Evolutionary conservation across 306 rosid species (phyloP).

Genomic region (Vigna angularis): DNA sequence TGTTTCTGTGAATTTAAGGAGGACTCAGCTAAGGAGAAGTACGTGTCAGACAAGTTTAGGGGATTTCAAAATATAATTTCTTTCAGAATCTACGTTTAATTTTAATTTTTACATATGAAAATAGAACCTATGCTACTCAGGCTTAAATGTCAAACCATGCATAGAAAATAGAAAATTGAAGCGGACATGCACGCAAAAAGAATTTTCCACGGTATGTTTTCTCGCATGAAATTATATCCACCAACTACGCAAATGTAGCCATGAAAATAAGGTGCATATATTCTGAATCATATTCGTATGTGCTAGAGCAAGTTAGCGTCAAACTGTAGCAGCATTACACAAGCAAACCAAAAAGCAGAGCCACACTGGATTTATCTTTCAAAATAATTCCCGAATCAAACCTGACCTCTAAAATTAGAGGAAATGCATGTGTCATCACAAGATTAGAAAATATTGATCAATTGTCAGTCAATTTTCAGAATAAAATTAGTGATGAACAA

Average conservation of each 20-base stretch:
- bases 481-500: neutral
- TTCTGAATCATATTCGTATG: neutral
- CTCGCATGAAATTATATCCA: neutral
- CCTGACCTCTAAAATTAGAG: too few species aligned
- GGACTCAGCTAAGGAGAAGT: too few species aligned
- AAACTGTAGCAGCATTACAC: neutral
- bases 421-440: neutral
- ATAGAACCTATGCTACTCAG: neutral
- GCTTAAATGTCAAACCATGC: neutral
- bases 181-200: neutral
- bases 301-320: neutral
- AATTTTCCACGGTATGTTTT: neutral
- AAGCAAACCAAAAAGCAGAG: neutral
- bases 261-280: neutral
- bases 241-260: neutral
- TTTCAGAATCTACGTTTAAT: too few species aligned
- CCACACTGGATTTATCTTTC: neutral
- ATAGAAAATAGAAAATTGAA: neutral
- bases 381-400: too few species aligned
- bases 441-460: neutral
- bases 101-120: too few species aligned
- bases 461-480: neutral
- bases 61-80: too few species aligned
- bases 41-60: too few species aligned
- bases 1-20: too few species aligned